Conservation (phyloP, 805 yeast species). For the Pichia kluyveri region DNA sequence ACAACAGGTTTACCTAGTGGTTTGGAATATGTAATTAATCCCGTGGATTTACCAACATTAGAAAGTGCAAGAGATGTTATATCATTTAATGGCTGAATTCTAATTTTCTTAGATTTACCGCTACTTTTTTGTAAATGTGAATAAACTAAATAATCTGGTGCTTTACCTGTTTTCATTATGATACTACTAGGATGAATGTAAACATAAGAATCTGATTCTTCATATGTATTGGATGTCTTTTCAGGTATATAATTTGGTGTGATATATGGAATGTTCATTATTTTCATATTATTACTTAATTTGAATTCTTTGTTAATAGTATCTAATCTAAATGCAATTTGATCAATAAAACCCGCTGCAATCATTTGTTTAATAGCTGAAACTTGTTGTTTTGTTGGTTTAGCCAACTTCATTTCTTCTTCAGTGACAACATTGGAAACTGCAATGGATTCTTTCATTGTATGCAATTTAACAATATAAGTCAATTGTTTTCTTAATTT, state of each 20-base stretch:
- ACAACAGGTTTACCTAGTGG: conserved; percentile 89
- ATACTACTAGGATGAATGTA: conserved; percentile 78
- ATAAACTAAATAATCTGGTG: conserved; percentile 70
- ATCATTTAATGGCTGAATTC: conserved; percentile 73
- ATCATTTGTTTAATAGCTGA: conserved; percentile 83
- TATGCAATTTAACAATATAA: conserved; percentile 60
- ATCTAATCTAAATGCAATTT: conserved; percentile 80
- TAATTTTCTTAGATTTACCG: conserved; percentile 34
- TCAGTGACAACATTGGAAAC: conserved; percentile 29
- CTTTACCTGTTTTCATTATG: conserved; percentile 46
- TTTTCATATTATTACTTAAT: conserved; percentile 47
- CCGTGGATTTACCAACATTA: conserved; percentile 65
- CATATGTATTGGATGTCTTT: conserved; percentile 14
- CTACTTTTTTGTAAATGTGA: conserved; percentile 53
- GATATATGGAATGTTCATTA: conserved; percentile 56
- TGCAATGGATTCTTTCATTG: conserved; percentile 53
- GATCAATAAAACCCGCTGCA: conserved; percentile 88
- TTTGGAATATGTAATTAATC: conserved; percentile 74
- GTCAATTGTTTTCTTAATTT: conserved; percentile 76
- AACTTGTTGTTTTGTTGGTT: conserved; percentile 64
- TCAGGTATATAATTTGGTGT: conserved; percentile 38
- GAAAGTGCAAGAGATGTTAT: conserved; percentile 67
- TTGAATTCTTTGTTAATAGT: conserved; percentile 51
- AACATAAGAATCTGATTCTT: conserved; percentile 44
- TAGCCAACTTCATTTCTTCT: conserved; percentile 43